Evolutionary conservation across 805 yeast genomes (phyloP).

Genomic region (Yamadazyma sp.): DNA sequence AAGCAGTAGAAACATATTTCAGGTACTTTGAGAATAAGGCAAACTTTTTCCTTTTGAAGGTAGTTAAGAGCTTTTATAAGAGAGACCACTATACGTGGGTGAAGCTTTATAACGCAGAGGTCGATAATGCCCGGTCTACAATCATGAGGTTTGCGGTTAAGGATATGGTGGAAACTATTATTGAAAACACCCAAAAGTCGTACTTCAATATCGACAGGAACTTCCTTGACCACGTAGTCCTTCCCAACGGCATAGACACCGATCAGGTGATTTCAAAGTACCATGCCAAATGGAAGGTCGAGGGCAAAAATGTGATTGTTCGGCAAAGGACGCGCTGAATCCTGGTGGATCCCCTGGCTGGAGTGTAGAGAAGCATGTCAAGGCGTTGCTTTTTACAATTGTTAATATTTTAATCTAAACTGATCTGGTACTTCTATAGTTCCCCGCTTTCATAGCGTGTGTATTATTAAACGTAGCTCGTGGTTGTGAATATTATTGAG

Average conservation of each 20-base stretch:
- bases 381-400: too few relatives aligned
- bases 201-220: constrained; percentile 36
- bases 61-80: constrained; percentile 28
- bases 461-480: too few relatives aligned
- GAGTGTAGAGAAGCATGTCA: too few relatives aligned
- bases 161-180: constrained; percentile 33
- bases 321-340: constrained; percentile 16
- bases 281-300: constrained; percentile 31
- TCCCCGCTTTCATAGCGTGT: too few relatives aligned
- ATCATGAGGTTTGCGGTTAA: constrained; percentile 45
- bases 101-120: constrained; percentile 30
- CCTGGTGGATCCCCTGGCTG: too few relatives aligned
- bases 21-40: constrained; percentile 21
- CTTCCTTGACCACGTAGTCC: constrained; percentile 12
- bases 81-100: constrained; percentile 34
- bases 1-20: constrained; percentile 32
- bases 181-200: constrained; percentile 25
- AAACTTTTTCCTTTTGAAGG: constrained; percentile 16
- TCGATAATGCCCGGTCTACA: constrained; percentile 30
- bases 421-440: too few relatives aligned
- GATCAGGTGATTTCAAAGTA: constrained; percentile 21
- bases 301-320: constrained; percentile 26
- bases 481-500: too few relatives aligned
- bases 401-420: too few relatives aligned
- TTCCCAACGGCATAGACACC: constrained; percentile 29